Conservation (phyloP, 371 early-diverging fungal species). For the Mortierella sp. region DNA sequence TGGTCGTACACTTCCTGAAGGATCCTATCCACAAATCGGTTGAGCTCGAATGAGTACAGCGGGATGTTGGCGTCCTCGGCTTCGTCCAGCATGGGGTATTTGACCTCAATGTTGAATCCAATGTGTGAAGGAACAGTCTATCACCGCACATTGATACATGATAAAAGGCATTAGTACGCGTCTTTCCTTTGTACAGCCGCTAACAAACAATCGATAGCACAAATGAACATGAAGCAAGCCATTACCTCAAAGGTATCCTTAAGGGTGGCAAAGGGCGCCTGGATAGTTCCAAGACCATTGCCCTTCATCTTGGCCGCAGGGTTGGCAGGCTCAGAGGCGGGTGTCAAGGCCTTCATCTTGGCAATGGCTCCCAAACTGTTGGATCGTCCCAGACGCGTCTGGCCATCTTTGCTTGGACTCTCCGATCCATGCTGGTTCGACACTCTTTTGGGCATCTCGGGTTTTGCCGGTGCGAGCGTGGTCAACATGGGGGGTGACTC, state of each 20-base stretch:
- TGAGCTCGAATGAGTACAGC: conserved; percentile 80
- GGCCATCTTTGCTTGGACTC: conserved; percentile 16
- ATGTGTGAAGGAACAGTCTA: conserved; percentile 79
- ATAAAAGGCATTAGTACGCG: conserved; percentile 7
- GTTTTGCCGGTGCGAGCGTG: conserved; percentile 20
- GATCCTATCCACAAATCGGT: conserved; percentile 90
- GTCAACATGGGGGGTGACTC: conserved; percentile 18
- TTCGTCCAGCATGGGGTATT: conserved; percentile 95
- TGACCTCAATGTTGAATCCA: conserved; percentile 98
- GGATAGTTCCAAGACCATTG: conserved; percentile 81
- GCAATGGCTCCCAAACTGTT: conserved; percentile 67
- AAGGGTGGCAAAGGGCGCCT: conserved; percentile 87
- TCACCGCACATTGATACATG: background rate
- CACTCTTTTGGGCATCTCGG: conserved; percentile 25
- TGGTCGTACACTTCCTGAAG: conserved; percentile 81
- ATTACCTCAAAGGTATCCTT: conserved; percentile 80
- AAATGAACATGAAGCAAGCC: background rate
- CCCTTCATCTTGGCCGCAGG: conserved; percentile 67
- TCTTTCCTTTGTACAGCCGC: background rate
- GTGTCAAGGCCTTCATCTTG: conserved; percentile 42
- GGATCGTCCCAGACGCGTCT: conserved; percentile 61
- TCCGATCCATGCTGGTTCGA: conserved; percentile 26
- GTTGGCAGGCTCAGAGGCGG: conserved; percentile 45
- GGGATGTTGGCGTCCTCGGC: conserved; percentile 79
- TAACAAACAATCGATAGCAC: background rate